Evolutionary conservation across 2,329 filamentous ascomycete genomes (phyloP).

Genomic region (Aschersonia sp.): DNA sequence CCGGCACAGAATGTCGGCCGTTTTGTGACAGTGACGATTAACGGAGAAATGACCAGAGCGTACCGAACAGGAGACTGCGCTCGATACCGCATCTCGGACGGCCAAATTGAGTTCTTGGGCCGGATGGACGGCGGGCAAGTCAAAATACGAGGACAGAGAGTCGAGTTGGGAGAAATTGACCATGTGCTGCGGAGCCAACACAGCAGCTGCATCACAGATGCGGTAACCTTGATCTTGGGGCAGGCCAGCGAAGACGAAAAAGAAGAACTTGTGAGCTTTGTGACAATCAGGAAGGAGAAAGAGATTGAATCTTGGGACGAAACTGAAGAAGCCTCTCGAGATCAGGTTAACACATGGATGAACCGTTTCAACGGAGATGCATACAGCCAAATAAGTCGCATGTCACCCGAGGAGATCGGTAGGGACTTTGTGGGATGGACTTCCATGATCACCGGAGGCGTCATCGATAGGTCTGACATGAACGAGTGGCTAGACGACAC

Average conservation of each 20-base stretch:
- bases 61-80: slow-evolving; percentile 15
- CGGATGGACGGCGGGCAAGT: slow-evolving; percentile 12
- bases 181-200: slow-evolving; percentile 4
- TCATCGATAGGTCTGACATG: slow-evolving; percentile 14
- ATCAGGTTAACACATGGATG: background rate
- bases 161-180: slow-evolving; percentile 14
- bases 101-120: slow-evolving; percentile 12
- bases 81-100: slow-evolving; percentile 9
- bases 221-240: background rate
- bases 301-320: background rate
- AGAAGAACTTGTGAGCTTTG: background rate
- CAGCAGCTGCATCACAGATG: background rate
- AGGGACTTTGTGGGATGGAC: slow-evolving; percentile 16
- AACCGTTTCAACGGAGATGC: background rate
- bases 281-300: background rate
- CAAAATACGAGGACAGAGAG: slow-evolving; percentile 16
- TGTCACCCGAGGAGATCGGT: slow-evolving; percentile 3
- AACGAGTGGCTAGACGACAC: slow-evolving; percentile 18
- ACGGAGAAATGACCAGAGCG: slow-evolving; percentile 2
- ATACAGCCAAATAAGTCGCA: background rate
- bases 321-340: background rate
- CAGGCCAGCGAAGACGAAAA: background rate
- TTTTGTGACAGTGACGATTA: slow-evolving; percentile 7
- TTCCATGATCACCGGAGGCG: slow-evolving; percentile 15
- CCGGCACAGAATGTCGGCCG: slow-evolving; percentile 2